Evolutionary conservation across 2,329 filamentous ascomycete genomes (phyloP), one percentile per base, ranked within the genome.

Genomic region (Elsinoe arachidis): DNA sequence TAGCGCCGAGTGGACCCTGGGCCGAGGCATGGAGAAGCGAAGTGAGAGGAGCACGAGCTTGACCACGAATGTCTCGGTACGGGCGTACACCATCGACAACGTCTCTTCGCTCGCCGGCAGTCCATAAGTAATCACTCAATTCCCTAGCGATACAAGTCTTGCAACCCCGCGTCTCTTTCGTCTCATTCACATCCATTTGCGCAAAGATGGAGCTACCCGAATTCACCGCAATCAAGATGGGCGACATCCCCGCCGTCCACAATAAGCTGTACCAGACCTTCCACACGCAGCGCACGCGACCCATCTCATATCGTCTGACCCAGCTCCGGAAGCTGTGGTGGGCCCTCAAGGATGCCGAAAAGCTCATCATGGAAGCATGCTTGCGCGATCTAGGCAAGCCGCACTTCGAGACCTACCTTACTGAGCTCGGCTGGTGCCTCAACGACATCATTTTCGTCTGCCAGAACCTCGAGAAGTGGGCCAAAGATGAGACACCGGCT

Each of bases 281-380:
- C 74, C 79, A 80, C 64, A 80, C 87, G 15, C 85, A 90, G 70
- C 87, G 86, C 74, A 96, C 91, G 43, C 90, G 90, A 69, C 80
- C 88, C 56, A 69, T 96, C 60, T 81, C 88, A 66, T 97, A 87
- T 76, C 85, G 93, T 62, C 78, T 91, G 61, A 79, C 83, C 56
- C 93, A 97, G 78, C 83, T 99, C 60, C 87, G 91, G 65, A 92
- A 90, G 79, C 84, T 97, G 58, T 97, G 96, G 78, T 97, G 93
- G 93, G 90, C 77, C 6, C 72, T 96, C 63, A 84, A 84, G 63
- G 92, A 97, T 76, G 85, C 88, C 69, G 80, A 84, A 58, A 76
- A 83, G 46, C 80, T 86, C 64, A 79, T 97, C 60, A 69, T 83
- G 63, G 87, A 89, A 70, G 90, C 92, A 19, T 81, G 90, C 68